phyloP scores from a whole-genome alignment of 108 stramenopile genomes.

The Nitzschia putrida region DNA sequence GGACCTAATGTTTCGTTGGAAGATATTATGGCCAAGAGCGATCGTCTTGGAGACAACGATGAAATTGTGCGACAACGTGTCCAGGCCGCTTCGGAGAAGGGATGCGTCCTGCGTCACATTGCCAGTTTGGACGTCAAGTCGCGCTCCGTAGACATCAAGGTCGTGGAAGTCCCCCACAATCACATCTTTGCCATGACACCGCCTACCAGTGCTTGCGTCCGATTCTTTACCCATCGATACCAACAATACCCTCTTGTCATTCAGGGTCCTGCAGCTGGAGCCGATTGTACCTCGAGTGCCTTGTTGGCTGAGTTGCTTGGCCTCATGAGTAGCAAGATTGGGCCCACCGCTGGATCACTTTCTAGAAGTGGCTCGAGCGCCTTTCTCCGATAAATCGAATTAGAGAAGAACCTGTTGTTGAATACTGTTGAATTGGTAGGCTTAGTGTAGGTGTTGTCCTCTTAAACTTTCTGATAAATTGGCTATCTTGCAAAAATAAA shows the following conservation, averaged over 20 bases:
- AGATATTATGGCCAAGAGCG: slow-evolving; percentile 34
- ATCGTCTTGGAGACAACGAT: slow-evolving; percentile 41
- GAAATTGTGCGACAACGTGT: slow-evolving; percentile 36
- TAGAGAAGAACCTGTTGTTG: not conserved
- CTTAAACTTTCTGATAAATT: too few species aligned
- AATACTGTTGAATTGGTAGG: too few species aligned
- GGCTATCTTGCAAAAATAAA: too few species aligned
- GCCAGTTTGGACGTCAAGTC: slow-evolving; percentile 59
- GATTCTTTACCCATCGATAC: slow-evolving; percentile 74
- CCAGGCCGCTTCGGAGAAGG: slow-evolving; percentile 45
- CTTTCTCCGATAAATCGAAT: slow-evolving; percentile 1
- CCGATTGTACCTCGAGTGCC: slow-evolving; percentile 74
- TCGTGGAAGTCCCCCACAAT: slow-evolving; percentile 66
- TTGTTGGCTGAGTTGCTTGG: slow-evolving; percentile 66
- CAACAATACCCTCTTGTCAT: slow-evolving; percentile 64
- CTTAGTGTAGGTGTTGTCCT: too few species aligned
- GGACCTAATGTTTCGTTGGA: slow-evolving; percentile 38
- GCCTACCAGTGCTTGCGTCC: slow-evolving; percentile 60
- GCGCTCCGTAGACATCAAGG: slow-evolving; percentile 40
- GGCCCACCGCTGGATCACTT: slow-evolving; percentile 45
- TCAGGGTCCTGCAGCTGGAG: slow-evolving; percentile 73
- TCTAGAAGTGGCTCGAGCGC: slow-evolving; percentile 36
- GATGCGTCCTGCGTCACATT: slow-evolving; percentile 69
- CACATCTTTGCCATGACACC: slow-evolving; percentile 74
- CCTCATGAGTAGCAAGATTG: slow-evolving; percentile 47